phyloP scores from a whole-genome alignment of 345 rosid genomes.

The Hibiscus trionum region DNA sequence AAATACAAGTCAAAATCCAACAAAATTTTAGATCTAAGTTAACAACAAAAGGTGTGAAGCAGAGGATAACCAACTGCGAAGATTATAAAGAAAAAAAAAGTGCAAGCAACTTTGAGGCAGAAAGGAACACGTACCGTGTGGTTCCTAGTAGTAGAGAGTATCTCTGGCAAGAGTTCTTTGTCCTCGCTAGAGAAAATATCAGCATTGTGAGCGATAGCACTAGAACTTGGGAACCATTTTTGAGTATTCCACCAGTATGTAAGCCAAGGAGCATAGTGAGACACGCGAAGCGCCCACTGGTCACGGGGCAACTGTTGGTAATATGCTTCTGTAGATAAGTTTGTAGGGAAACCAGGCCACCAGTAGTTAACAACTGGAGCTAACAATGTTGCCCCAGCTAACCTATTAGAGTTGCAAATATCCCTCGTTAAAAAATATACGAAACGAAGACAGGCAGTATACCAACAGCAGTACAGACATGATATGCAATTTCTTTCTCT shows the following conservation, averaged over 20 bases:
- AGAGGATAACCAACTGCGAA: background rate
- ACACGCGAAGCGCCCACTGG: slow-evolving; percentile 34
- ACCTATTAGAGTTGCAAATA: slow-evolving; percentile 24
- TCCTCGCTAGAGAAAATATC: slow-evolving; percentile 4
- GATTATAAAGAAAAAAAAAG: too few species aligned
- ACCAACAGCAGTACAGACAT: background rate
- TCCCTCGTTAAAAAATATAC: background rate
- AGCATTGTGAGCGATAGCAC: background rate
- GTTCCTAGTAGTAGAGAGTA: background rate
- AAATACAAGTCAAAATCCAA: background rate
- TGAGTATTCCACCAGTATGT: slow-evolving; percentile 60
- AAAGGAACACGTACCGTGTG: background rate
- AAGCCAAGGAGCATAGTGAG: slow-evolving; percentile 39
- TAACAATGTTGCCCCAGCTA: slow-evolving; percentile 37
- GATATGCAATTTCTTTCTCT: background rate
- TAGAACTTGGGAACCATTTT: slow-evolving; percentile 38
- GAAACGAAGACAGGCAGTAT: background rate
- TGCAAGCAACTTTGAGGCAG: background rate
- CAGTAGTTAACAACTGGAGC: slow-evolving; percentile 48
- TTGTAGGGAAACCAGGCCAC: slow-evolving; percentile 49
- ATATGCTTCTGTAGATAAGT: slow-evolving; percentile 27
- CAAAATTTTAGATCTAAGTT: background rate
- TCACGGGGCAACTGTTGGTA: slow-evolving; percentile 30
- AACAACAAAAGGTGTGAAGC: background rate
- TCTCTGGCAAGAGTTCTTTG: background rate